Conservation (phyloP, 129 eudicot genomes). For the Lonicera japonica region DNA sequence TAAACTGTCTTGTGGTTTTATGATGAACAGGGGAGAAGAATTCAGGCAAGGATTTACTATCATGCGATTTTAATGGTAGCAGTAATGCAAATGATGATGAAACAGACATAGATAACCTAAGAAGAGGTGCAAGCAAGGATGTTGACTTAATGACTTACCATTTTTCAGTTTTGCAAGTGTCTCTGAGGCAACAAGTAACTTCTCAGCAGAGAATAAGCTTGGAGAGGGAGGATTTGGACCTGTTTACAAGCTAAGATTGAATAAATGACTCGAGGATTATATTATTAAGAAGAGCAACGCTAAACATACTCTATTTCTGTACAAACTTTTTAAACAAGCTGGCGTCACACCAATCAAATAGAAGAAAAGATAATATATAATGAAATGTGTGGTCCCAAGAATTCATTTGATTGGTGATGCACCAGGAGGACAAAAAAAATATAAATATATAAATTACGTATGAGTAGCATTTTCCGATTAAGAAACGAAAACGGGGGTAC, state of each 20-base stretch:
- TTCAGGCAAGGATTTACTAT: conserved; percentile 5
- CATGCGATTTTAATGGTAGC: conserved; percentile 11
- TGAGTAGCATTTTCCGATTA: too few species aligned
- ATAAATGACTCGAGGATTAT: too few species aligned
- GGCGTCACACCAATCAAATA: too few species aligned
- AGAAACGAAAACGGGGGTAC: too few species aligned
- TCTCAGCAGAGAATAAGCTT: conserved; percentile 19
- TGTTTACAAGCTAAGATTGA: conserved; percentile 21
- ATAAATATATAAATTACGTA: too few species aligned
- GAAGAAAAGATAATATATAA: too few species aligned
- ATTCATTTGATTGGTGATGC: conserved; percentile 22
- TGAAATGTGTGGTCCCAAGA: too few species aligned
- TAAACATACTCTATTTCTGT: too few species aligned
- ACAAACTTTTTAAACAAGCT: too few species aligned
- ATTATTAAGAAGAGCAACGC: too few species aligned
- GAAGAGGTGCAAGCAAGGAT: conserved; percentile 1
- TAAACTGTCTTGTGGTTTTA: not conserved
- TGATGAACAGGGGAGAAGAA: conserved; percentile 12
- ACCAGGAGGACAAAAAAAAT: conserved; percentile 22
- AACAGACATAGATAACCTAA: not conserved
- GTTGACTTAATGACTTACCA: conserved; percentile 26
- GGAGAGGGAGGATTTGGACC: conserved; percentile 33
- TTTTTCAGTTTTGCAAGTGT: conserved; percentile 13
- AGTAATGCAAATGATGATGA: not conserved
- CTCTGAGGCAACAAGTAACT: conserved; percentile 23